Evolutionary conservation across 805 yeast species (phyloP), one percentile per base, ranked within the genome.

Genomic region (Starmerella khaoyaiensis): DNA sequence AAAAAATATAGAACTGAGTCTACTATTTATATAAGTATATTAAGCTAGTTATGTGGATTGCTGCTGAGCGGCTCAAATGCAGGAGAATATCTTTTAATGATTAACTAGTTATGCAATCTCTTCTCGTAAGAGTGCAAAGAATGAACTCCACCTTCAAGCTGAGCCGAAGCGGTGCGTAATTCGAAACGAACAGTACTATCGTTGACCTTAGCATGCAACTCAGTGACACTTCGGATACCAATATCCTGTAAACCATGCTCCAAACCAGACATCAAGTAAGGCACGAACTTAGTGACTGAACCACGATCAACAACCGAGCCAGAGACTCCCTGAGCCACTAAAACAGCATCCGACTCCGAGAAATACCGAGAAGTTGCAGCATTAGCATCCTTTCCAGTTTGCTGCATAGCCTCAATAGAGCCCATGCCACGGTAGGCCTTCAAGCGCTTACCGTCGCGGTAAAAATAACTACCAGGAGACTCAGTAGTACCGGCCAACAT

Each of bases 351-450:
- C 49, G 81, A 67, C 69, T 90, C 98, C 43, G 95, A 83, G 65
- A 90, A 90, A 72, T 90, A 90, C 66, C 98, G 80, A 31, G 96
- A 84, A 46, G 98, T 83, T 33, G 98, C 87, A 39, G 98, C 98
- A 58, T 90, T 90, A 55, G 94, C 95, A 60, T 74, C 74, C 55
- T 68, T 71, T 50, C 76, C 75, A 47, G 96, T 82, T 61, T 71
- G 65, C 72, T 86, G 87, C 97, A 87, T 87, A 50, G 98, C 98
- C 62, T 87, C 98, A 54, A 90, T 77, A 28, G 97, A 87, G 54
- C 98, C 98, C 98, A 90, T 90, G 68, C 98, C 98, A 68, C 98
- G 79, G 74, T 90, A 90, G 44, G 83, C 65, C 74, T 90, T 90
- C 63, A 90, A 75, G 67, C 98, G 80, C 71, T 90, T 77, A 60